phyloP scores from a whole-genome alignment of 2,329 filamentous ascomycete genomes.

The Diaporthe sp. region DNA sequence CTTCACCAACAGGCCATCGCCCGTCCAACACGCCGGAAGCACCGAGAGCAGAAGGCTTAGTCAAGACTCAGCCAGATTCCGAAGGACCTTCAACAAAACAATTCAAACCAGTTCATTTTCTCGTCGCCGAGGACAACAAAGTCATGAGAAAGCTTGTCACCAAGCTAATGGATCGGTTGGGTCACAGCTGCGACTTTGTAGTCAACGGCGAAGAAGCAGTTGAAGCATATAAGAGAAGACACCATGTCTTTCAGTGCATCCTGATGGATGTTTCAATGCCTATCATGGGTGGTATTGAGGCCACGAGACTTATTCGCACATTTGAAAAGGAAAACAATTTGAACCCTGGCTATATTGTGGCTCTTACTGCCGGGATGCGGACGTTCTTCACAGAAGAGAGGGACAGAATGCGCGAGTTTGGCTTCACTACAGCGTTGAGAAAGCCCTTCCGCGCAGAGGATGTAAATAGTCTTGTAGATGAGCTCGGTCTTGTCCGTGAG shows the following conservation, averaged over 20 bases:
- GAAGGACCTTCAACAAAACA: neutral
- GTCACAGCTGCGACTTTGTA: neutral
- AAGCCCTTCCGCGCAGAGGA: neutral
- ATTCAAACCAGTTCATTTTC: neutral
- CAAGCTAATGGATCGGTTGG: neutral
- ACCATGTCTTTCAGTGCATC: neutral
- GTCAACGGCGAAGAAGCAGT: neutral
- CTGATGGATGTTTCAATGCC: neutral
- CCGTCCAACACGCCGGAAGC: neutral
- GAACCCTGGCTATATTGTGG: neutral
- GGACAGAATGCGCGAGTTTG: neutral
- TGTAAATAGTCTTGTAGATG: neutral
- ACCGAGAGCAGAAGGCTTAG: neutral
- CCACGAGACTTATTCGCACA: neutral
- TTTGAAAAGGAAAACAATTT: neutral
- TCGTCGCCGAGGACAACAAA: neutral
- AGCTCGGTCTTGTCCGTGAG: constrained; percentile 1
- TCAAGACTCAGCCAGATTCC: neutral
- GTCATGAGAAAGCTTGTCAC: neutral
- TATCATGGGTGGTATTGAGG: neutral
- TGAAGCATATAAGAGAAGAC: neutral
- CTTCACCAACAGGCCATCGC: too few species aligned
- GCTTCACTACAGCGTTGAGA: neutral
- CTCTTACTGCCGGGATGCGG: neutral
- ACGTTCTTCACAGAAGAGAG: neutral